These are phyloP conservation scores for Rhizophagus sp. DNA, from an alignment of 192 early-diverging fungal species.

Conservation along the genomic window DNA sequence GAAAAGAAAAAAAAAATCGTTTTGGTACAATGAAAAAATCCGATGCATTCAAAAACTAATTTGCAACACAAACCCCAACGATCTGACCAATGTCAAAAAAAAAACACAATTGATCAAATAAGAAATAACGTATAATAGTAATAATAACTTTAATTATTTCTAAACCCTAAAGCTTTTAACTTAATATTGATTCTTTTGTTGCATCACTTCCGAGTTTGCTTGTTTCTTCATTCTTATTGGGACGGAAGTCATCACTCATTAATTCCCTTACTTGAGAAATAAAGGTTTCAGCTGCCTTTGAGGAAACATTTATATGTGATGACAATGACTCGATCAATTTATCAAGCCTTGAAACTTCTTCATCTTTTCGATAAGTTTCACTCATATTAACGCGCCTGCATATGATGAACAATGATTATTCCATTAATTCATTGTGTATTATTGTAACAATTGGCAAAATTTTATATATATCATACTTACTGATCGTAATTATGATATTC, in stretches of 20 bases:
- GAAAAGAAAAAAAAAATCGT: slow-evolving; percentile 5
- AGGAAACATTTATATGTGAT: slow-evolving; percentile 18
- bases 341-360: slow-evolving; percentile 12
- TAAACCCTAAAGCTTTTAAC: background rate
- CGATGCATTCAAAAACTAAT: background rate
- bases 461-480: slow-evolving; percentile 2
- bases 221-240: background rate
- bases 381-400: slow-evolving; percentile 26
- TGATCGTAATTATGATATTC: slow-evolving; percentile 24
- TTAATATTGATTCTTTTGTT: background rate
- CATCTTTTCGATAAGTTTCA: slow-evolving; percentile 6
- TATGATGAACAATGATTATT: background rate
- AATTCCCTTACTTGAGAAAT: slow-evolving; percentile 8
- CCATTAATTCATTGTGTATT: slow-evolving; percentile 6
- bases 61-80: slow-evolving; percentile 19
- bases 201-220: background rate
- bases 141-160: slow-evolving; percentile 1
- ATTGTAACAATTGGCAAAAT: background rate
- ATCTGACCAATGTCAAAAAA: slow-evolving; percentile 15
- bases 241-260: background rate
- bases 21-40: slow-evolving; percentile 22
- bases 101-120: background rate
- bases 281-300: background rate
- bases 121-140: slow-evolving; percentile 2
- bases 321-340: slow-evolving; percentile 24